These are phyloP conservation scores for Penicillium sp. DNA, from an alignment of 2,329 filamentous ascomycete species.

Conservation along the genomic window DNA sequence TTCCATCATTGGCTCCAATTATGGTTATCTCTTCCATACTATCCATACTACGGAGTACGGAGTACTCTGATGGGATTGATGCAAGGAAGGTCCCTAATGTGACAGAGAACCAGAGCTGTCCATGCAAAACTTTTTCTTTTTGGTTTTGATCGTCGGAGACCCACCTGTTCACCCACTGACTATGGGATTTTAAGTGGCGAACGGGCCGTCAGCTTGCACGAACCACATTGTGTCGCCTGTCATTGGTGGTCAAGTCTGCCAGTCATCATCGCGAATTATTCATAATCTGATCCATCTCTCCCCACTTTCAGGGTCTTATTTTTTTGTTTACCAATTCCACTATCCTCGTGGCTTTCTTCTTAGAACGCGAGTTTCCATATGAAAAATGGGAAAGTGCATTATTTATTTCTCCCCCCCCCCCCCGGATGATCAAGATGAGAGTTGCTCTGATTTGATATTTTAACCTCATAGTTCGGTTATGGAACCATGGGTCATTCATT, in stretches of 20 bases:
- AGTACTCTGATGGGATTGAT: neutral
- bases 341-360: constrained; percentile 7
- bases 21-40: neutral
- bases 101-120: neutral
- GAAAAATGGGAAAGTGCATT: too few relatives aligned
- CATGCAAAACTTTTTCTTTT: neutral
- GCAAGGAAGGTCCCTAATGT: constrained; percentile 5
- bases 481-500: constrained; percentile 17
- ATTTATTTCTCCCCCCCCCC: too few relatives aligned
- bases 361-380: neutral
- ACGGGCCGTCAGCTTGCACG: constrained; percentile 17
- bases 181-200: constrained; percentile 17
- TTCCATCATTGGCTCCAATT: neutral
- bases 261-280: constrained; percentile 18
- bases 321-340: neutral
- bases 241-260: constrained; percentile 19
- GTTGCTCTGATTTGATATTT: neutral
- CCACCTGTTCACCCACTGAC: constrained; percentile 27
- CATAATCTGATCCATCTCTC: constrained; percentile 18
- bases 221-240: constrained; percentile 14
- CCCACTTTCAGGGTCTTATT: constrained; percentile 8
- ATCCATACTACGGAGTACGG: too few relatives aligned
- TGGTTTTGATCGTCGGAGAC: constrained; percentile 19
- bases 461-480: neutral
- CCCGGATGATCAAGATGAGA: too few relatives aligned